Percentiles rank a stretch among this genome's conserved stretches.
phyloP scores from a whole-genome alignment of 2,329 filamentous ascomycete species.

The Botrytis galanthina region DNA sequence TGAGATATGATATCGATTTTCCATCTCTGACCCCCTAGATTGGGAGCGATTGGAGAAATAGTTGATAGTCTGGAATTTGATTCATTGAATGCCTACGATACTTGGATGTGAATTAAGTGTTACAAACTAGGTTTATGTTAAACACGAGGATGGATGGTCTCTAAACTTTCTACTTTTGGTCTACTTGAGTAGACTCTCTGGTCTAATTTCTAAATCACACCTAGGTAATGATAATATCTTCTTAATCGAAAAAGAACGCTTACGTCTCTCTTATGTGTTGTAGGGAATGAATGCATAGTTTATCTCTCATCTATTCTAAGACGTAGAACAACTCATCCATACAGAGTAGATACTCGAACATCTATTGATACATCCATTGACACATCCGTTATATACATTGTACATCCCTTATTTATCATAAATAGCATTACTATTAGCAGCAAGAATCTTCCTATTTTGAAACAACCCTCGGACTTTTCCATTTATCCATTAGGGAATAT shows the following conservation, averaged over 20 bases:
- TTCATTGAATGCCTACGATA: not conserved
- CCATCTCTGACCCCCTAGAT: not conserved
- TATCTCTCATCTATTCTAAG: not conserved
- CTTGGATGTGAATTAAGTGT: not conserved
- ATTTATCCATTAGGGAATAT: constrained; percentile 8
- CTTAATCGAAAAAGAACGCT: not conserved
- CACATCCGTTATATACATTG: not conserved
- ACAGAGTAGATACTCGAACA: too few species aligned
- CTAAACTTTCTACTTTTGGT: not conserved
- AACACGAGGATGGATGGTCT: not conserved
- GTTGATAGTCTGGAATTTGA: not conserved
- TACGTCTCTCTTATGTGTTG: not conserved
- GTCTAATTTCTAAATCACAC: not conserved
- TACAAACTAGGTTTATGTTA: not conserved
- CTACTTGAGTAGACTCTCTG: not conserved
- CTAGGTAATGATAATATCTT: not conserved
- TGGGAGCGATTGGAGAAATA: not conserved
- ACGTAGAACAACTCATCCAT: not conserved
- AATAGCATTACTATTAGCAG: not conserved
- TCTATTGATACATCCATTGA: not conserved
- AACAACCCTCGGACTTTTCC: constrained; percentile 4
- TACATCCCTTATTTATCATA: not conserved
- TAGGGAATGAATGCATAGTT: not conserved
- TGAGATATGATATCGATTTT: not conserved
- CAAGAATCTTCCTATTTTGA: not conserved